Base-by-base conservation (phyloP, 2,329 filamentous ascomycete genomes). In the Thyridium curvatum region DNA sequence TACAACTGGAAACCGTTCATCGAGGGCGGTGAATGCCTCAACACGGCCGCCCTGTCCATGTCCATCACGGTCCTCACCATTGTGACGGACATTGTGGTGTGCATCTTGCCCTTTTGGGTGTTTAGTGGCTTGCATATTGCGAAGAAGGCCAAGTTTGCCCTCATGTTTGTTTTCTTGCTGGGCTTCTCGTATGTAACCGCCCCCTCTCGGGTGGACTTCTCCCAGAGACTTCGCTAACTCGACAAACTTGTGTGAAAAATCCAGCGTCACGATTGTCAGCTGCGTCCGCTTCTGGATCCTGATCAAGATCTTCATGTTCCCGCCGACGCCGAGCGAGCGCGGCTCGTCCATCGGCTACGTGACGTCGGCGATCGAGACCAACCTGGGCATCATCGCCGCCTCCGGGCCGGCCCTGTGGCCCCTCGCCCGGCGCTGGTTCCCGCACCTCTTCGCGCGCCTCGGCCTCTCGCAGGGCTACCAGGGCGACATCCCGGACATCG, bases 1-100 rank as follows among this genome's bases (percentile, higher is more conserved):
- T 50, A 51, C 21, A 53, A 53, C 34, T 68, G 62, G 56, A 44
- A 60, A 6, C 35, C 35, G 26, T 42, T 34, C 6, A 46, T 42
- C 15, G 45, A 46, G 0, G 45, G 46, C 9, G 53, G 54, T 1
- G 54, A 51, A 8, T 68, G 66, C 31, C 52, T 68, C 30, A 45
- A 58, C 10, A 47, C 48, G 32, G 41, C 33, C 1, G 44, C 48
- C 13, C 50, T 62, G 28, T 63, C 63, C 40, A 53, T 66, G 4
- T 46, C 56, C 12, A 54, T 50, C 10, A 57, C 62, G 3, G 53
- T 51, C 1, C 46, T 68, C 13, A 66, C 59, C 13, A 65, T 69
- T 18, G 28, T 65, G 7, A 66, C 62, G 9, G 66, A 69, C 28
- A 46, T 67, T 0, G 44, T 67, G 33, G 55, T 65, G 5, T 50